Conservation (phyloP, 768 basidiomycete genomes). For the Trametes cingulata region DNA sequence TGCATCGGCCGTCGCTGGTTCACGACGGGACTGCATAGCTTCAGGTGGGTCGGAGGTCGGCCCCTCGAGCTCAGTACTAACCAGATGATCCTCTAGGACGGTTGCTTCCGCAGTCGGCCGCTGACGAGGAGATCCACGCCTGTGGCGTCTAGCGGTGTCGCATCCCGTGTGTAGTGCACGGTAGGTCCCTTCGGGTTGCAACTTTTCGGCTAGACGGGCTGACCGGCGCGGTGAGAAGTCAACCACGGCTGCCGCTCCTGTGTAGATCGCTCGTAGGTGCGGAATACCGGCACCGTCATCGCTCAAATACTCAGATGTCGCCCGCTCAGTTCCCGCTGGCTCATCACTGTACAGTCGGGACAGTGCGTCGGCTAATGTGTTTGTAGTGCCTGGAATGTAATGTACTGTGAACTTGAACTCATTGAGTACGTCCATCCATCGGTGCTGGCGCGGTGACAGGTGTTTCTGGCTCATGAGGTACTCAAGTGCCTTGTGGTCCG, state of each 20-base stretch:
- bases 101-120: too few species aligned
- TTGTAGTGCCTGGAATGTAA: constrained; percentile 33
- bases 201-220: too few species aligned
- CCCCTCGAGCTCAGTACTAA: too few species aligned
- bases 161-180: too few species aligned
- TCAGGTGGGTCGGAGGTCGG: too few species aligned
- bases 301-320: constrained; percentile 22
- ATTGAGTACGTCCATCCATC: constrained; percentile 30
- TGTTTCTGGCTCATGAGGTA: constrained; percentile 27
- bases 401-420: constrained; percentile 35
- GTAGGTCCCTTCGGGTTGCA: too few species aligned
- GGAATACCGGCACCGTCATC: constrained; percentile 14
- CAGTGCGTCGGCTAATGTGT: constrained; percentile 30
- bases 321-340: constrained; percentile 24
- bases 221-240: too few species aligned
- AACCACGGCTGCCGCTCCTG: neutral
- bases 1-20: too few species aligned
- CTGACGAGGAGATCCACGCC: too few species aligned
- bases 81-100: too few species aligned
- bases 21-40: too few species aligned
- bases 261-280: neutral
- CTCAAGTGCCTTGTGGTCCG: constrained; percentile 32
- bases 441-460: constrained; percentile 28
- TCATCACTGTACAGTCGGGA: constrained; percentile 24
- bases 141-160: too few species aligned